Evolutionary conservation across 2,329 filamentous ascomycete genomes (phyloP).

Genomic region (Colletotrichum lentis): DNA sequence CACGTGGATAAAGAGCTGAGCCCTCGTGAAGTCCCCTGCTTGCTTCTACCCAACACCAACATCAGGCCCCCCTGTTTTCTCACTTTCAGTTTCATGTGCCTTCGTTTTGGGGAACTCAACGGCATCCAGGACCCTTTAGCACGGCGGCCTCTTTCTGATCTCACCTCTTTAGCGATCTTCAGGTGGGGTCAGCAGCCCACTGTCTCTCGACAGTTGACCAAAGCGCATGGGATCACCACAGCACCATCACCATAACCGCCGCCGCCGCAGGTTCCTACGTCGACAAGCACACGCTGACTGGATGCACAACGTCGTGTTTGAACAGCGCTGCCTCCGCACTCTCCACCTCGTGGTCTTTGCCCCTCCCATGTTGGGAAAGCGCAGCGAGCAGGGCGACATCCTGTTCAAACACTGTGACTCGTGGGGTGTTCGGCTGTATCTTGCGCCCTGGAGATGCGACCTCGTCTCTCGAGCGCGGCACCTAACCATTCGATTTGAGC

Average conservation of each 20-base stretch:
- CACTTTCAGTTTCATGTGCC: slow-evolving; percentile 18
- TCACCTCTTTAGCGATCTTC: neutral
- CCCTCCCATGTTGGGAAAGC: slow-evolving; percentile 23
- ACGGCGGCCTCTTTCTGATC: slow-evolving; percentile 23
- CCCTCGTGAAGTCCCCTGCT: neutral
- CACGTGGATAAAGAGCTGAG: neutral
- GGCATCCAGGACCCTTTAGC: slow-evolving; percentile 3
- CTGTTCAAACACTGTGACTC: neutral
- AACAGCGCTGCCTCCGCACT: slow-evolving; percentile 5
- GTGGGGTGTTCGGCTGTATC: slow-evolving; percentile 1
- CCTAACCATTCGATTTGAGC: neutral
- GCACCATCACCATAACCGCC: neutral
- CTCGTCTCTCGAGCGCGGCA: neutral
- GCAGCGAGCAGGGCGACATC: slow-evolving; percentile 15
- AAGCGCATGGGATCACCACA: slow-evolving; percentile 31
- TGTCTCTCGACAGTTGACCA: slow-evolving; percentile 21
- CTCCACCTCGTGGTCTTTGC: slow-evolving; percentile 11
- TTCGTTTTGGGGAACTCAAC: slow-evolving; percentile 15
- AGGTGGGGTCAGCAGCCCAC: slow-evolving; percentile 31
- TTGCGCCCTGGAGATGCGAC: neutral
- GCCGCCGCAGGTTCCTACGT: neutral
- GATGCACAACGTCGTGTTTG: neutral
- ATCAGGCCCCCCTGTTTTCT: neutral
- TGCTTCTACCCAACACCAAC: neutral
- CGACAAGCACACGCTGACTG: slow-evolving; percentile 21